A percentile compares a stretch with the other conserved stretches of the same genome.
Conservation (phyloP, 2,329 filamentous ascomycete genomes). For the Epicoccum nigrum region DNA sequence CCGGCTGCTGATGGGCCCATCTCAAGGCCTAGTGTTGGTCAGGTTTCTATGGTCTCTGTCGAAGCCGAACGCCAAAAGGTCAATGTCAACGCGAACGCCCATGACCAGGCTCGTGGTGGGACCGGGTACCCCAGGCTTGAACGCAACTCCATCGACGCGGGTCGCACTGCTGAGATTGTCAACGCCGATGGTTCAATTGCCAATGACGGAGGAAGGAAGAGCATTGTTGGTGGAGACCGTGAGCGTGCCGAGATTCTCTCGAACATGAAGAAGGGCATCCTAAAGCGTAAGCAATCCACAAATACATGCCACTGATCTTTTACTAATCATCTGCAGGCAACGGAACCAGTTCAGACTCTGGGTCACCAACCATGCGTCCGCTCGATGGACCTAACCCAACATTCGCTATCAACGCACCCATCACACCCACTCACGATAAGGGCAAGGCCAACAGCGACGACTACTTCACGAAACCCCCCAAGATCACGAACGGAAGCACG, state of each 20-base stretch:
- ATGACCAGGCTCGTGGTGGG: constrained; percentile 70
- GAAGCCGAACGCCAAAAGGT: constrained; percentile 89
- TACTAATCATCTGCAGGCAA: constrained; percentile 44
- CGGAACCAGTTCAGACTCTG: constrained; percentile 65
- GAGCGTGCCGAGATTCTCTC: constrained; percentile 91
- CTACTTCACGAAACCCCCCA: constrained; percentile 82
- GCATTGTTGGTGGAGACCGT: constrained; percentile 86
- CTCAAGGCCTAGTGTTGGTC: constrained; percentile 73
- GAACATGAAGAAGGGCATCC: constrained; percentile 90
- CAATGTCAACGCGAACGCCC: constrained; percentile 74
- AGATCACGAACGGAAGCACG: constrained; percentile 71
- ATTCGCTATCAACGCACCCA: constrained; percentile 83
- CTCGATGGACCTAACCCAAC: constrained; percentile 68
- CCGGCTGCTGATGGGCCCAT: constrained; percentile 71
- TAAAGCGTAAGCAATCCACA: constrained; percentile 72
- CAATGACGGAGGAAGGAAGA: constrained; percentile 72
- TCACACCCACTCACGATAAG: constrained; percentile 79
- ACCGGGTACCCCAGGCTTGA: constrained; percentile 87
- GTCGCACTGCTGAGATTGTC: constrained; percentile 53
- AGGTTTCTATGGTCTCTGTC: constrained; percentile 93
- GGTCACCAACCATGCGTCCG: constrained; percentile 71
- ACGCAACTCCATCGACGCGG: constrained; percentile 76
- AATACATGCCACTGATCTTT: not conserved
- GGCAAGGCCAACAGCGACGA: constrained; percentile 66
- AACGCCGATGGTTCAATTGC: constrained; percentile 43